Evolutionary conservation across 805 yeast genomes (phyloP).

Genomic region (Lipomyces starkeyi): DNA sequence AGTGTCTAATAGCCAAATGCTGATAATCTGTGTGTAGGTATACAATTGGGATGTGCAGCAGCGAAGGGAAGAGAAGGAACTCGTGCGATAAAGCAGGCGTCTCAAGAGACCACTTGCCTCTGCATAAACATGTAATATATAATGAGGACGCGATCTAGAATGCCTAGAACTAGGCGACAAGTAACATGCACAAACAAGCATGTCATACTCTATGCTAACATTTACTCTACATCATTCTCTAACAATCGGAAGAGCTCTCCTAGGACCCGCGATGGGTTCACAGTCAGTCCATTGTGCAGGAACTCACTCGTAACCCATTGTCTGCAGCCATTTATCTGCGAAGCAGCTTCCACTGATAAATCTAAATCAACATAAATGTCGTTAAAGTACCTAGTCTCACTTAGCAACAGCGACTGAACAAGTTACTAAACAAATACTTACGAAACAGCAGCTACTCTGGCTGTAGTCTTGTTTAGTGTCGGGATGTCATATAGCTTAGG

Average conservation of each 20-base stretch:
- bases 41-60: conserved; percentile 50
- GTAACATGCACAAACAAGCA: neutral
- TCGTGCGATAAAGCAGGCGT: neutral
- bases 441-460: conserved; percentile 38
- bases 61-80: conserved; percentile 39
- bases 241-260: conserved; percentile 49
- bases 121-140: neutral
- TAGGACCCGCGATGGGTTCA: conserved; percentile 49
- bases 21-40: conserved; percentile 20
- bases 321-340: conserved; percentile 48
- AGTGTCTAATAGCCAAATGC: neutral
- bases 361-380: conserved; percentile 54
- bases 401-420: neutral
- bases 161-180: neutral
- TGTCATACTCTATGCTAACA: neutral
- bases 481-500: conserved; percentile 48
- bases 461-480: conserved; percentile 40
- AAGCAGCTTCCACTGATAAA: conserved; percentile 48
- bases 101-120: neutral
- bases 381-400: conserved; percentile 18
- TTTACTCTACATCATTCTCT: conserved; percentile 49
- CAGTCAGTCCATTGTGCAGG: conserved; percentile 53
- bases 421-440: conserved; percentile 11
- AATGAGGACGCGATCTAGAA: neutral
- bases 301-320: conserved; percentile 53